Evolutionary conservation across 768 basidiomycete genomes (phyloP), one percentile per base, ranked within the genome.

Genomic region (Psilocybe azurescens): DNA sequence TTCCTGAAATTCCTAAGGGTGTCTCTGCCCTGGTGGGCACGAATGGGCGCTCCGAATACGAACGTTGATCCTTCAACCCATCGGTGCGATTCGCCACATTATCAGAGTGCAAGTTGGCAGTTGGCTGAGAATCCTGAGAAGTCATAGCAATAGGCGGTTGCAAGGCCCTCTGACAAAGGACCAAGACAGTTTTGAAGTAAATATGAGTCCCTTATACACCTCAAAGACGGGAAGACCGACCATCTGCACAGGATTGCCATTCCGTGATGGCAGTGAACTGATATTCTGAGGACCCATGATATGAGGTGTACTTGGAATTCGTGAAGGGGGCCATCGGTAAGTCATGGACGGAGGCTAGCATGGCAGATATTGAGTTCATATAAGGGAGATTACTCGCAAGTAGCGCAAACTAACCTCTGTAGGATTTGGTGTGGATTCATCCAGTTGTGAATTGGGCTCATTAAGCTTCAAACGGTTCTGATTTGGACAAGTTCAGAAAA

Each of bases 391-490:
- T 9, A 58, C 28, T 14, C 7, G 36, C n/a, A 44, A 13, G 48
- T 14, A 10, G 3, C 38, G n/a, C 10, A 46, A 6, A 56, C 62
- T 56, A 8, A 63, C 62, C 50, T 63, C 62, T 6, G 53, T 10
- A 3, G 53, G 5, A 33, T 41, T 57, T 28, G 49, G 49, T 46
- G 44, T 9, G 6, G 44, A 16, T 32, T 56, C 62, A 24, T 44
- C 38, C 24, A 32, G 46, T n/a, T 56, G 54, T 36, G 29, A 14
- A 14, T 14, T 29, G 18, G 53, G 57, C 18, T 68, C 69, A 6
- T 64, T 65, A 39, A 67, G 59, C 63, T 65, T 69, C 36, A 65
- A 29, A 16, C 67, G 66, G 48, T 65, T 71, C 68, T 68, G 30
- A 44, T 56, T 33, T 47, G 30, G 14, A 44, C 11, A 28, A 41